phyloP scores from a whole-genome alignment of 345 rosid genomes.

The Populus pruinosa region DNA sequence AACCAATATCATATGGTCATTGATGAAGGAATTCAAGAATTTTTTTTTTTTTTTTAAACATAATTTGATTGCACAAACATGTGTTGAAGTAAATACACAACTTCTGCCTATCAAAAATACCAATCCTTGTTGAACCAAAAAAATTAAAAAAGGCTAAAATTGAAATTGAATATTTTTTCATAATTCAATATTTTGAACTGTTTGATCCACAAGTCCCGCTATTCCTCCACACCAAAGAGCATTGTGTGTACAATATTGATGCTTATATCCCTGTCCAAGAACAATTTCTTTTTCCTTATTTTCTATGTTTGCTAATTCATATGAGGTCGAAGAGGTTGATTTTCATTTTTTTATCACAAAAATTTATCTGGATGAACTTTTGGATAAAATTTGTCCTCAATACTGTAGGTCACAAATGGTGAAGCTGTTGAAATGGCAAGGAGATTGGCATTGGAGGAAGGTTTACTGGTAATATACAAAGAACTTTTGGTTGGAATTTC shows the following conservation, averaged over 20 bases:
- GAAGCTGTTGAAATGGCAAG: conserved; percentile 93
- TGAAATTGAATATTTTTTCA: background rate
- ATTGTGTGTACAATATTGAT: background rate
- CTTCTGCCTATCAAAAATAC: background rate
- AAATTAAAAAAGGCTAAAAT: background rate
- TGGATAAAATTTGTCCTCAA: background rate
- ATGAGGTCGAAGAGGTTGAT: background rate
- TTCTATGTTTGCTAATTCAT: background rate
- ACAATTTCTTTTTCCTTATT: no score
- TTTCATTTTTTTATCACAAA: background rate
- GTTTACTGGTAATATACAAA: conserved; percentile 64
- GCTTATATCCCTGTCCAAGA: background rate
- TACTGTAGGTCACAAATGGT: conserved; percentile 61
- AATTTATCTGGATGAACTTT: background rate
- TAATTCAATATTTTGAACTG: background rate
- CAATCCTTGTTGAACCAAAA: background rate
- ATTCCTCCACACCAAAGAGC: background rate
- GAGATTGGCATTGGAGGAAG: conserved; percentile 86
- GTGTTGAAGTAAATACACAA: background rate
- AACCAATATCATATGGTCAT: no score
- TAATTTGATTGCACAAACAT: background rate
- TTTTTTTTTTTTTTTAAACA: background rate
- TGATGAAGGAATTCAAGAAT: background rate
- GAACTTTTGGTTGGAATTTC: conserved; percentile 1
- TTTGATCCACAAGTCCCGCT: background rate